phyloP scores from a whole-genome alignment of 176 grass and related monocot species.

The Calamus simplicifolius region DNA sequence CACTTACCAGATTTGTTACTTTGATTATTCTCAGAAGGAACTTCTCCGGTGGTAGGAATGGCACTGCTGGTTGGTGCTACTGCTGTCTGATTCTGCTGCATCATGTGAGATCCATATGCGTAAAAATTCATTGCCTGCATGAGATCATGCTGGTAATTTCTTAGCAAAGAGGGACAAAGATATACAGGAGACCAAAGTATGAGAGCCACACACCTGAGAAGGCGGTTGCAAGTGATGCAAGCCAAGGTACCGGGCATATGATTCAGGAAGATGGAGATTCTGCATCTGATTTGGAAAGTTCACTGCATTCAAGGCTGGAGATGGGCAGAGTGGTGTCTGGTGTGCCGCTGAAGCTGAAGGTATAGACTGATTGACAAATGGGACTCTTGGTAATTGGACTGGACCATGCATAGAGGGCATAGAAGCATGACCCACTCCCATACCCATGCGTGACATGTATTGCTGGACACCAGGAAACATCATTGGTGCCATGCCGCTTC shows the following conservation, averaged over 20 bases:
- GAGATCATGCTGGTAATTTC: neutral
- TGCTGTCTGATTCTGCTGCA: conserved; percentile 26
- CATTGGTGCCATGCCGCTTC: conserved; percentile 56
- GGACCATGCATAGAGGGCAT: conserved; percentile 34
- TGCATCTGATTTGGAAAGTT: conserved; percentile 29
- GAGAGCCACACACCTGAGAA: conserved; percentile 40
- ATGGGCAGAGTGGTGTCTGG: conserved; percentile 34
- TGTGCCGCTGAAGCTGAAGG: conserved; percentile 27
- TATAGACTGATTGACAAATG: conserved; percentile 27
- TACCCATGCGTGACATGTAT: conserved; percentile 45
- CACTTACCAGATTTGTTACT: neutral
- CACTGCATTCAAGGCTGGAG: conserved; percentile 22
- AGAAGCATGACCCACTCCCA: conserved; percentile 26
- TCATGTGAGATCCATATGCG: conserved; percentile 35
- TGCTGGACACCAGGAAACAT: conserved; percentile 55
- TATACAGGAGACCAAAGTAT: neutral
- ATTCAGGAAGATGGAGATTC: conserved; percentile 6
- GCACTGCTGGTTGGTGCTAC: conserved; percentile 14
- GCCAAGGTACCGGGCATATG: conserved; percentile 28
- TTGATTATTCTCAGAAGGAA: neutral
- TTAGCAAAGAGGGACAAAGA: conserved; percentile 1
- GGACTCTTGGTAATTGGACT: conserved; percentile 37
- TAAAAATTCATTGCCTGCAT: conserved; percentile 32
- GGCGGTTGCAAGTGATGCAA: conserved; percentile 19
- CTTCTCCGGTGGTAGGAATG: conserved; percentile 19